Evolutionary conservation across 1,284 basidiomycete species (phyloP).

Genomic region (Sanghuangporus weigelae): DNA sequence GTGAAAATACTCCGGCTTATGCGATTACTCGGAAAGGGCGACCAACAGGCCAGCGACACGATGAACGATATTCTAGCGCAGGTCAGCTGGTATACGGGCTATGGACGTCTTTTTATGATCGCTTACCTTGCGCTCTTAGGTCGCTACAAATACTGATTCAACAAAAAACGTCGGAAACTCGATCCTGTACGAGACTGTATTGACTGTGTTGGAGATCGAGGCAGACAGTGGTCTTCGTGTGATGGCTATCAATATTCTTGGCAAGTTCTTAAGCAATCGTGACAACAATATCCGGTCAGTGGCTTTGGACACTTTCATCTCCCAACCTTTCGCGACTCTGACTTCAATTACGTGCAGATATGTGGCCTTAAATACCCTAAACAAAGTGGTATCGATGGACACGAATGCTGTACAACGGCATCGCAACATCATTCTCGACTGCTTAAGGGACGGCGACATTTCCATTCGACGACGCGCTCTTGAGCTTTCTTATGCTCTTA

Average conservation of each 20-base stretch:
- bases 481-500: constrained; percentile 95
- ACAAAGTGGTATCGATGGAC: constrained; percentile 98
- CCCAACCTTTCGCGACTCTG: not conserved
- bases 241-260: constrained; percentile 99
- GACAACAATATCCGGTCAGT: constrained; percentile 97
- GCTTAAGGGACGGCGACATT: constrained; percentile 96
- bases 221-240: constrained; percentile 94
- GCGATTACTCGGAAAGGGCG: constrained; percentile 82
- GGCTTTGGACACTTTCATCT: constrained; percentile 3
- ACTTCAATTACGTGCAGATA: constrained; percentile 51
- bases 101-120: not conserved
- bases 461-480: constrained; percentile 96
- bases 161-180: constrained; percentile 98
- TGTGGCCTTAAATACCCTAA: constrained; percentile 96
- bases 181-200: constrained; percentile 96
- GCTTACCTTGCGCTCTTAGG: constrained; percentile 39
- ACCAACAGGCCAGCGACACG: constrained; percentile 83
- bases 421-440: constrained; percentile 97
- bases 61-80: constrained; percentile 99
- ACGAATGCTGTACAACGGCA: constrained; percentile 98
- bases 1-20: constrained; percentile 96
- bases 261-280: constrained; percentile 96
- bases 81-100: constrained; percentile 34
- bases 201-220: constrained; percentile 97
- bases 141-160: constrained; percentile 97